Conservation (phyloP, 1,284 basidiomycete species). For the Thelephora terrestris region DNA sequence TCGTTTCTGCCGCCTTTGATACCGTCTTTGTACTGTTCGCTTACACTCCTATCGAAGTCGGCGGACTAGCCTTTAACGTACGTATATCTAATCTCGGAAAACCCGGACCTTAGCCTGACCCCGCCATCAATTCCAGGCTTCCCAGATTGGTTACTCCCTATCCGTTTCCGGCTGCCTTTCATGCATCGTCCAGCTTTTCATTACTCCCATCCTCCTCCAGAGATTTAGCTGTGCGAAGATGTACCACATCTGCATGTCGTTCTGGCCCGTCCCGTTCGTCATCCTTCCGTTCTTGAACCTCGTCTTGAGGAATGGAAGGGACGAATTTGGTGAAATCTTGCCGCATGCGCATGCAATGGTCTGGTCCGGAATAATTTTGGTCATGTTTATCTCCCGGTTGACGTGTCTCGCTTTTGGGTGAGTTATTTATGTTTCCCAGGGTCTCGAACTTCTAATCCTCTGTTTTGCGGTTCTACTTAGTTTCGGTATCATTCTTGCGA, state of each 20-base stretch:
- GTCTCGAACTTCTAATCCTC: constrained; percentile 1
- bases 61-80: constrained; percentile 50
- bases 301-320: constrained; percentile 17
- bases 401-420: constrained; percentile 29
- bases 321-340: constrained; percentile 14
- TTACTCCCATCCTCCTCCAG: constrained; percentile 28
- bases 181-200: constrained; percentile 26
- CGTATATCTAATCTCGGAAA: constrained; percentile 16
- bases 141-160: constrained; percentile 52
- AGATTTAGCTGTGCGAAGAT: constrained; percentile 27
- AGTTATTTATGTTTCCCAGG: constrained; percentile 10
- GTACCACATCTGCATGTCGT: constrained; percentile 27
- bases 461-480: no score
- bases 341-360: constrained; percentile 18
- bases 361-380: constrained; percentile 26
- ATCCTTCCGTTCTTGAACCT: constrained; percentile 27
- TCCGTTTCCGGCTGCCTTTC: constrained; percentile 29
- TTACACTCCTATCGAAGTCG: constrained; percentile 46
- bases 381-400: constrained; percentile 21
- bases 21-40: constrained; percentile 61
- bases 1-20: constrained; percentile 50
- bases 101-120: not conserved
- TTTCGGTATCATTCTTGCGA: constrained; percentile 51
- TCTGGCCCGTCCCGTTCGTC: constrained; percentile 29
- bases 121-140: constrained; percentile 30